Evolutionary conservation across 495 filamentous ascomycete genomes (phyloP), one percentile per base, ranked within the genome.

Genomic region (Neurospora intermedia): DNA sequence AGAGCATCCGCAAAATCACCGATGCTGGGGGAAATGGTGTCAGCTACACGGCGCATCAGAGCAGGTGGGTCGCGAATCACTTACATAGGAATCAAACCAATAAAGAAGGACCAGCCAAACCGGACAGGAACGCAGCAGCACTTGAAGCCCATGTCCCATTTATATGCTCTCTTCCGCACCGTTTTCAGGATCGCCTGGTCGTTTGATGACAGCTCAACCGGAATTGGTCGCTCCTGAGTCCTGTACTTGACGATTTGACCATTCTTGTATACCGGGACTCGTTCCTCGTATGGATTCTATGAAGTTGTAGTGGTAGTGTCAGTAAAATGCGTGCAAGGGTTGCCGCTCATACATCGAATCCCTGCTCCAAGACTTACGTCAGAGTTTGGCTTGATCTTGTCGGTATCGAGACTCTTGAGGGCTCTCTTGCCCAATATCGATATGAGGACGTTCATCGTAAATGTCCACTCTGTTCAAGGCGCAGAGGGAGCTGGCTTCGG

Each of bases 31-130:
- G 18, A 18, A 15, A 0, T 18, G 42, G 3, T 16, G 69, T 77
- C 18, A 77, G 74, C 15, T 31, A 62, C 16, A 16, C 11, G 8
- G 10, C 69, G 23, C 38, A 27, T 71, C 69, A n/a, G 73, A n/a
- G 43, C 40, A 13, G 2, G 54, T 62, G 27, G 72, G 69, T 69
- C 11, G 35, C 2, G 27, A 66, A 45, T 13, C 71, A 87, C 91
- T 87, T 83, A 93, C 86, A 87, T 86, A 71, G 96, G 96, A 59
- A 98, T 78, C 43, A 97, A 75, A 8, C 89, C 95, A 76, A 98
- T 92, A 70, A 97, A 85, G 76, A 88, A 89, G 41, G 90, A 88
- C 91, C 92, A 96, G 23, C 95, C 95, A 78, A 98, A 91, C 71
- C 89, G 86, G 70, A 96, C 85, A 27, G 92, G 91, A 74, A 89